A percentile compares a stretch with the other conserved stretches of the same genome.
Conservation (phyloP, 805 yeast species). For the Danielia oregonensis region DNA sequence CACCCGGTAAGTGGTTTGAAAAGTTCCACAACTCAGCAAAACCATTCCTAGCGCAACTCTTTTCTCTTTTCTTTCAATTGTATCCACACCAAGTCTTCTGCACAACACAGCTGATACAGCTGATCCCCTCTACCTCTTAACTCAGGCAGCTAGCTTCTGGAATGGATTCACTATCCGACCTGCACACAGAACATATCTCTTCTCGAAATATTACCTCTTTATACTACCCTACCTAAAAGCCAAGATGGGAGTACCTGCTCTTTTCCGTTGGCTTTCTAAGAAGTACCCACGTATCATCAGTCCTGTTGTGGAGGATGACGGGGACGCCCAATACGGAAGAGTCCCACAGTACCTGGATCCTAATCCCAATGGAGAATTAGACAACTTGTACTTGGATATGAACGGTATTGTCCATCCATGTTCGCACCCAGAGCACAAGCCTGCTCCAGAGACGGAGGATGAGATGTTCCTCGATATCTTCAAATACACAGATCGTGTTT, state of each 20-base stretch:
- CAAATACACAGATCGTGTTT: conserved; percentile 85
- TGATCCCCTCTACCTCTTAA: too few species aligned
- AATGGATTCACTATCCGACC: too few species aligned
- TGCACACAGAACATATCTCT: too few species aligned
- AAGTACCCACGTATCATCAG: conserved; percentile 93
- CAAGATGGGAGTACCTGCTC: conserved; percentile 95
- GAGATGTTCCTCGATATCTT: conserved; percentile 95
- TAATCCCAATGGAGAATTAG: conserved; percentile 94
- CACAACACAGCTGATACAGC: too few species aligned
- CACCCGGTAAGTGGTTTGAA: too few species aligned
- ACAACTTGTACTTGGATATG: conserved; percentile 93
- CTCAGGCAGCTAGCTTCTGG: too few species aligned
- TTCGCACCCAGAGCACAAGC: conserved; percentile 95
- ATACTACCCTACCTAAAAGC: too few species aligned
- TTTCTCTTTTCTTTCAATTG: too few species aligned
- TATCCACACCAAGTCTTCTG: too few species aligned
- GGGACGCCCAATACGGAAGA: conserved; percentile 35
- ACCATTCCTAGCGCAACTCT: too few species aligned
- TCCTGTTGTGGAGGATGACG: conserved; percentile 77
- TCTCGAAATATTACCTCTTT: too few species aligned
- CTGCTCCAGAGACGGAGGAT: conserved; percentile 94
- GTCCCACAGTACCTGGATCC: conserved; percentile 55
- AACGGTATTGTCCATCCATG: conserved; percentile 99
- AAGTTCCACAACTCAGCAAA: too few species aligned
- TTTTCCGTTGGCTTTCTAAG: conserved; percentile 91